Base-by-base conservation (phyloP, 2,329 filamentous ascomycete genomes). In the Penicillium sclerotiorum region DNA sequence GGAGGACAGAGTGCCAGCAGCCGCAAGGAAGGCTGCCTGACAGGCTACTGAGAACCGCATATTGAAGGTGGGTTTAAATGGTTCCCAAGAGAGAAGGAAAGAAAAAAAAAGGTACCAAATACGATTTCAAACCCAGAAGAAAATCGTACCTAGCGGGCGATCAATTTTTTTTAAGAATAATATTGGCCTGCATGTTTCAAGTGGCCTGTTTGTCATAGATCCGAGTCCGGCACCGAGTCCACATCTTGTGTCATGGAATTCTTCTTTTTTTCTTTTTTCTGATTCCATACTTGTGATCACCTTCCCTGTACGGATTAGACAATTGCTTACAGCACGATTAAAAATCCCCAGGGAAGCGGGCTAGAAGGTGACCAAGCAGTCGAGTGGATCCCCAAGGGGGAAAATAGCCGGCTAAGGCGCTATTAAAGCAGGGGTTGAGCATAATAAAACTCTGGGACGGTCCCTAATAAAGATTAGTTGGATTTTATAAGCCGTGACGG, bases 11-110 rank as follows among this genome's bases (percentile, higher is more conserved):
- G 45, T 23, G 35, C 51, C 46, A 38, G 52, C 47, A 39, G 56
- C 45, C 22, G 57, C 53, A 7, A 59, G 42, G 30, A 52, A 40
- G 32, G 45, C 53, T 45, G 49, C 47, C 23, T 57, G 45, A 39
- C 44, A 48, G 47, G 49, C 36, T 21, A 44, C 41, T 33, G 50
- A 39, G 22, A 57, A 52, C 41, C 49, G 45, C 49, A 57, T 57
- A 12, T 28, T 46, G 15, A 15, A n/a, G 11, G 17, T 8, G 9
- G 11, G 21, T 21, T 23, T 30, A 28, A 28, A 8, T 28, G 2
- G n/a, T n/a, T n/a, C n/a, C n/a, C n/a, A n/a, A n/a, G n/a, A n/a
- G n/a, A n/a, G n/a, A n/a, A n/a, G 4, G 6, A 20, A 12, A 20
- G 18, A 32, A 42, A 42, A 22, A n/a, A n/a, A n/a, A n/a, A n/a